phyloP scores from a whole-genome alignment of 495 filamentous ascomycete genomes.

The Hypoxylon trugodes region DNA sequence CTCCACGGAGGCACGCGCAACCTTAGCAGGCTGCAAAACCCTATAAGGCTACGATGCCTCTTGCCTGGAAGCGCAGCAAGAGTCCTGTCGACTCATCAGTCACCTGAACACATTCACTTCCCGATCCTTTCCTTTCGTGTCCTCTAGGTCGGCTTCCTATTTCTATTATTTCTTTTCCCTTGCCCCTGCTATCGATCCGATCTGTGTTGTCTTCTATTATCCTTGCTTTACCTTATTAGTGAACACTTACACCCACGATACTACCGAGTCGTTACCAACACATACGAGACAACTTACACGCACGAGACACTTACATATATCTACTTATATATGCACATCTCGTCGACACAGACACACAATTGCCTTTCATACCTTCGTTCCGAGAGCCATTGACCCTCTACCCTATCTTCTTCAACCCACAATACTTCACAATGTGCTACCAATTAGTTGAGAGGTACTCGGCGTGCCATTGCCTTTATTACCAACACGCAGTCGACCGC shows the following conservation, averaged over 20 bases:
- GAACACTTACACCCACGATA: conserved; percentile 28
- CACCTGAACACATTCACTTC: conserved; percentile 44
- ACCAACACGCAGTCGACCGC: conserved; percentile 78
- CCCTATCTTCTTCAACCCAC: conserved; percentile 2
- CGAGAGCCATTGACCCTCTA: conserved; percentile 33
- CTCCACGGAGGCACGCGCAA: conserved; percentile 30
- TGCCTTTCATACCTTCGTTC: conserved; percentile 22
- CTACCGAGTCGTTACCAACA: conserved; percentile 18
- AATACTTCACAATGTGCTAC: conserved; percentile 68
- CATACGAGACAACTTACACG: conserved; percentile 15
- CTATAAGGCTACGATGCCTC: conserved; percentile 52
- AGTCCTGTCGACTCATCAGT: conserved; percentile 48
- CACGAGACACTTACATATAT: no score
- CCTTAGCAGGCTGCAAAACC: conserved; percentile 43
- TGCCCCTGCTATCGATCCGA: conserved; percentile 19
- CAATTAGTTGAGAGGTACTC: conserved; percentile 78
- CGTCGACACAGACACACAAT: conserved; percentile 25
- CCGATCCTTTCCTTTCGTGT: conserved; percentile 44
- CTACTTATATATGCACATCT: conserved; percentile 8
- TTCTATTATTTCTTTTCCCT: conserved; percentile 36
- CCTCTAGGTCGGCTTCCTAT: conserved; percentile 39
- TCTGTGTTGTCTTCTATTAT: conserved; percentile 28
- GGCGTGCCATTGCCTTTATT: conserved; percentile 83
- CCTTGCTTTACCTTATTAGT: conserved; percentile 21
- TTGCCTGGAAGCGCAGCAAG: conserved; percentile 36